phyloP scores from a whole-genome alignment of 179 eudicot genomes.

The Amaranthus tricolor region DNA sequence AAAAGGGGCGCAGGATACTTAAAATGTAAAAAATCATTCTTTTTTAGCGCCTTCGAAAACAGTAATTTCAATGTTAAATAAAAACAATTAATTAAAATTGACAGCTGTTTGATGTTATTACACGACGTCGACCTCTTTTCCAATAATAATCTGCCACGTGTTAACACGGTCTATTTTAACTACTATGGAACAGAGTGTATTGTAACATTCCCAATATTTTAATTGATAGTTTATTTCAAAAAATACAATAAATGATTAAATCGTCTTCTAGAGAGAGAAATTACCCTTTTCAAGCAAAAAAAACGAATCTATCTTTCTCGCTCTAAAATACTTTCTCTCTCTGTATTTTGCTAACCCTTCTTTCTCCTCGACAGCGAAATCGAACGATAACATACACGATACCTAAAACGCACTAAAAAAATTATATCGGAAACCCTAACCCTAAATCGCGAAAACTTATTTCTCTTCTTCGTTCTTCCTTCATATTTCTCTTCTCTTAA shows the following conservation, averaged over 20 bases:
- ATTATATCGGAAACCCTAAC: constrained; percentile 35
- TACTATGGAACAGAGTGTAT: constrained; percentile 7
- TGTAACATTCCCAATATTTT: constrained; percentile 6
- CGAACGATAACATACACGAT: constrained; percentile 12
- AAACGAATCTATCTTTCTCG: constrained; percentile 25
- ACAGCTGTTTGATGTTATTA: constrained; percentile 30
- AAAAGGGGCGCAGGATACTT: constrained; percentile 28
- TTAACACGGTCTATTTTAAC: background rate
- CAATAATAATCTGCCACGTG: constrained; percentile 15
- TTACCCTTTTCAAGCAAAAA: constrained; percentile 28
- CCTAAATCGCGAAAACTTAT: constrained; percentile 28
- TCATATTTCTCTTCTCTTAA: background rate
- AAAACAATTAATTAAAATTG: background rate
- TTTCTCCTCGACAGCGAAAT: constrained; percentile 31
- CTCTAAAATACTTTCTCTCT: constrained; percentile 34
- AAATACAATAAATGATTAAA: background rate
- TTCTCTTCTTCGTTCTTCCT: constrained; percentile 8
- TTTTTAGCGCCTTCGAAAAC: background rate
- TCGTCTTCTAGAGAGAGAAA: constrained; percentile 14
- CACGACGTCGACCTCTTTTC: constrained; percentile 23
- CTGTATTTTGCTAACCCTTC: background rate
- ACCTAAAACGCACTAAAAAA: background rate
- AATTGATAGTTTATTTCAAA: background rate
- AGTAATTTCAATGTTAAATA: background rate
- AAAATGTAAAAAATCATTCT: background rate